A percentile compares a stretch with the other conserved stretches of the same genome.
Conservation (phyloP, 2,329 filamentous ascomycete genomes). For the Fusarium sp. region DNA sequence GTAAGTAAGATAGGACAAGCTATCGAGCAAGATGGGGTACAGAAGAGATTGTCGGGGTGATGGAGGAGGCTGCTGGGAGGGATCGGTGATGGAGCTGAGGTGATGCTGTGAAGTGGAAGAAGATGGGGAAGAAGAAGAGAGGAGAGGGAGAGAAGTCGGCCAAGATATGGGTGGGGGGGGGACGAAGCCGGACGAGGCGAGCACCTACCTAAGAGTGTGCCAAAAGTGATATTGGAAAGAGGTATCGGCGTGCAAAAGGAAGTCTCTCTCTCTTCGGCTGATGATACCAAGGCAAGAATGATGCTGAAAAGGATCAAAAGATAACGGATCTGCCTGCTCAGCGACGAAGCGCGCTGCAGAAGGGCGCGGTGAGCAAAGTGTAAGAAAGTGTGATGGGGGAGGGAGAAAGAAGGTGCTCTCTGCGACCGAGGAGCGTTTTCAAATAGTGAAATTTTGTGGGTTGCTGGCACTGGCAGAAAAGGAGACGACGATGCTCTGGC, state of each 20-base stretch:
- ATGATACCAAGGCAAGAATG: conserved; percentile 32
- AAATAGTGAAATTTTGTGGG: neutral
- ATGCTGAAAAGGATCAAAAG: conserved; percentile 32
- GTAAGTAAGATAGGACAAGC: conserved; percentile 69
- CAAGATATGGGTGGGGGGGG: conserved; percentile 2
- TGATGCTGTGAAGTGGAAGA: conserved; percentile 57
- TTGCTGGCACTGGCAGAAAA: conserved; percentile 5
- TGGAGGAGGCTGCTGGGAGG: conserved; percentile 49
- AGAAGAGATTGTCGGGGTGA: conserved; percentile 47
- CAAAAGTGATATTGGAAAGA: conserved; percentile 31
- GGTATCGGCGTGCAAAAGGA: conserved; percentile 20
- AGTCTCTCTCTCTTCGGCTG: conserved; percentile 10
- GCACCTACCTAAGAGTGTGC: conserved; percentile 38
- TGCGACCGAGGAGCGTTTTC: conserved; percentile 6
- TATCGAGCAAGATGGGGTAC: conserved; percentile 67
- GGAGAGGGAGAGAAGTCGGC: conserved; percentile 8
- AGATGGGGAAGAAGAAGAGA: conserved; percentile 32
- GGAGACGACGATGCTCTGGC: neutral
- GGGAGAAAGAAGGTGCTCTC: conserved; percentile 13
- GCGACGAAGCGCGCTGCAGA: conserved; percentile 11
- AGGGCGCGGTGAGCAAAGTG: neutral
- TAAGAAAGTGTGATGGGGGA: conserved; percentile 21
- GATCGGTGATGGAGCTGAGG: conserved; percentile 54
- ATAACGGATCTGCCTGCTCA: conserved; percentile 7
- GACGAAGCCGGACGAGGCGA: conserved; percentile 6